Evolutionary conservation across 1,284 basidiomycete genomes (phyloP).

Genomic region (Puccinia novopanici): DNA sequence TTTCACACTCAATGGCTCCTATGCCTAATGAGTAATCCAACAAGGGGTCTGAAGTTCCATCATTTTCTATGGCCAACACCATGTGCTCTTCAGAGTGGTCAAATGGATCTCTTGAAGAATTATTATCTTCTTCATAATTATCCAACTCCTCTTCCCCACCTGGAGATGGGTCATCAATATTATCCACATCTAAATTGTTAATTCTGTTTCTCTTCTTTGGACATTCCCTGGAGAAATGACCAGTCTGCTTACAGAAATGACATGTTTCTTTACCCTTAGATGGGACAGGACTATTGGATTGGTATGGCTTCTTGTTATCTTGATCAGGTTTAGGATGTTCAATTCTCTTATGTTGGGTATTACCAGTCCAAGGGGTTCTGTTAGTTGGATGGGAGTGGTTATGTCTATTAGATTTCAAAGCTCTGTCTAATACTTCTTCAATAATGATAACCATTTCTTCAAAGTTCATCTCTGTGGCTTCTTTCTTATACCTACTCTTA

Average conservation of each 20-base stretch:
- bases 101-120: no score
- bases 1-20: background rate
- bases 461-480: background rate
- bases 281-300: background rate
- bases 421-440: background rate
- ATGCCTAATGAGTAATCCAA: no score
- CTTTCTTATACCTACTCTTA: background rate
- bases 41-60: no score
- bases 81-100: no score
- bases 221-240: background rate
- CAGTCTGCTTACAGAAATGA: background rate
- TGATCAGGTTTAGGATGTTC: background rate
- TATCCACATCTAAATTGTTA: background rate
- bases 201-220: background rate
- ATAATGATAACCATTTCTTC: slow-evolving; percentile 2
- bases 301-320: background rate
- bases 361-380: background rate
- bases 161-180: no score
- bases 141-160: no score
- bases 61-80: no score
- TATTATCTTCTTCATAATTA: no score
- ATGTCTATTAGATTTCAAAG: background rate
- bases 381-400: background rate
- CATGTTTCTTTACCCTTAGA: background rate
- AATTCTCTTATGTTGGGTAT: background rate